Percentiles rank a stretch among this genome's conserved stretches.
These are phyloP conservation scores for Codiaeum variegatum DNA, from an alignment of 441 rosid genomes.

Conservation along the genomic window DNA sequence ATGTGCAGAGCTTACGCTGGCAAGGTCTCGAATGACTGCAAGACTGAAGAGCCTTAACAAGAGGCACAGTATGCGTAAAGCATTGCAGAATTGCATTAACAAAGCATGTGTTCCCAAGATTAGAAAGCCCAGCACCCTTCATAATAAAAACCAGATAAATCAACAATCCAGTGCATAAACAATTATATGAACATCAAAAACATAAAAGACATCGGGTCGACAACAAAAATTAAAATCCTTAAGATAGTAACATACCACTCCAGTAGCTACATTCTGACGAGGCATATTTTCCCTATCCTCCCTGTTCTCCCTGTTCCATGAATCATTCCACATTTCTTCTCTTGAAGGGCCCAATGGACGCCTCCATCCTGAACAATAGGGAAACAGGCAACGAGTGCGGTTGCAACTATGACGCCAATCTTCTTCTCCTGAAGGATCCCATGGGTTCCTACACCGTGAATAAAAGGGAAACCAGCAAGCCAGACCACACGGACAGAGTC, in stretches of 20 bases:
- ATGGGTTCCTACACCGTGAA: not conserved
- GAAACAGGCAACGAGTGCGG: not conserved
- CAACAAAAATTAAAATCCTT: not conserved
- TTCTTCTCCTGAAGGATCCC: not conserved
- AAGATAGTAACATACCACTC: constrained; percentile 41
- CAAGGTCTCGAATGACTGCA: constrained; percentile 41
- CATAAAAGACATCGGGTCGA: not conserved
- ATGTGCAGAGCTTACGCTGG: constrained; percentile 32
- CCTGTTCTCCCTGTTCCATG: not conserved
- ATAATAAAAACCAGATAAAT: constrained; percentile 7
- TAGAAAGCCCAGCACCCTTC: constrained; percentile 81
- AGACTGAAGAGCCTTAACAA: constrained; percentile 48
- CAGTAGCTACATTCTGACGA: constrained; percentile 28
- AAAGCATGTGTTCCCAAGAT: constrained; percentile 83
- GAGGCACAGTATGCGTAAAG: constrained; percentile 75
- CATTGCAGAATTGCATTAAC: constrained; percentile 82
- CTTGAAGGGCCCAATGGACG: not conserved
- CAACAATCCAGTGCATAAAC: not conserved
- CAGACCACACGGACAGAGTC: not conserved
- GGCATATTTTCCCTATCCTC: not conserved
- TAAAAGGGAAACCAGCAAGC: not conserved
- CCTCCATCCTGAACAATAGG: not conserved
- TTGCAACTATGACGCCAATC: too few relatives aligned
- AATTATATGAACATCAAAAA: not conserved
- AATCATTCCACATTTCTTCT: not conserved